Evolutionary conservation across 1,284 basidiomycete genomes (phyloP).

Genomic region (Irpex lacteus): DNA sequence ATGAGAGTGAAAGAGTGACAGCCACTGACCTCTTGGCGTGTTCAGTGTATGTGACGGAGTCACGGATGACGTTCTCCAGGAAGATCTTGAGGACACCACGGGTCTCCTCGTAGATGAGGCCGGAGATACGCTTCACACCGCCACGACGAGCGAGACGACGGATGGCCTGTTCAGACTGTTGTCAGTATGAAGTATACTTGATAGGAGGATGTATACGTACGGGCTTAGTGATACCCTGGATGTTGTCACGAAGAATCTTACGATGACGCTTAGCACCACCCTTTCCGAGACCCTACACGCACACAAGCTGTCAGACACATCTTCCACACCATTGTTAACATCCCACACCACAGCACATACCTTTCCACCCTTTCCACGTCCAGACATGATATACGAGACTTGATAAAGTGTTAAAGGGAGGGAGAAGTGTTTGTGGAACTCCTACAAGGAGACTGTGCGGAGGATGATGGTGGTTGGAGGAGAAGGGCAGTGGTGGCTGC

Average conservation of each 20-base stretch:
- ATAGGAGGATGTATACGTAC: conserved; percentile 30
- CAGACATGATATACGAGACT: conserved; percentile 46
- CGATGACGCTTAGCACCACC: conserved; percentile 59
- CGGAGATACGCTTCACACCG: conserved; percentile 83
- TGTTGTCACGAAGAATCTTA: conserved; percentile 68
- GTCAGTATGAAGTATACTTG: conserved; percentile 24
- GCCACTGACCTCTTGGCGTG: conserved; percentile 71
- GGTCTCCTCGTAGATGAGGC: conserved; percentile 81
- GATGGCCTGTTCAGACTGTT: conserved; percentile 50
- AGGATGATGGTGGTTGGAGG: conserved; percentile 14
- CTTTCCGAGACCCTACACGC: conserved; percentile 32
- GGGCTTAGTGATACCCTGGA: conserved; percentile 63
- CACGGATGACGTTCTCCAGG: conserved; percentile 76
- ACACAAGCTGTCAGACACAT: not conserved
- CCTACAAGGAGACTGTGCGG: not conserved
- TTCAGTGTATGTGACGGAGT: conserved; percentile 85
- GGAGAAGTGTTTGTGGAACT: conserved; percentile 6
- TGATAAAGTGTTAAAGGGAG: conserved; percentile 1
- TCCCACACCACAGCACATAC: conserved; percentile 2
- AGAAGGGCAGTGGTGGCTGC: conserved; percentile 3
- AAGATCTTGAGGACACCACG: conserved; percentile 86
- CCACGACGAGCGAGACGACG: conserved; percentile 85
- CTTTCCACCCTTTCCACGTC: conserved; percentile 62
- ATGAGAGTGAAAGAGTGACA: not conserved
- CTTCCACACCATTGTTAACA: not conserved